Evolutionary conservation across 768 basidiomycete species (phyloP).

Genomic region (Kwoniella bestiolae): DNA sequence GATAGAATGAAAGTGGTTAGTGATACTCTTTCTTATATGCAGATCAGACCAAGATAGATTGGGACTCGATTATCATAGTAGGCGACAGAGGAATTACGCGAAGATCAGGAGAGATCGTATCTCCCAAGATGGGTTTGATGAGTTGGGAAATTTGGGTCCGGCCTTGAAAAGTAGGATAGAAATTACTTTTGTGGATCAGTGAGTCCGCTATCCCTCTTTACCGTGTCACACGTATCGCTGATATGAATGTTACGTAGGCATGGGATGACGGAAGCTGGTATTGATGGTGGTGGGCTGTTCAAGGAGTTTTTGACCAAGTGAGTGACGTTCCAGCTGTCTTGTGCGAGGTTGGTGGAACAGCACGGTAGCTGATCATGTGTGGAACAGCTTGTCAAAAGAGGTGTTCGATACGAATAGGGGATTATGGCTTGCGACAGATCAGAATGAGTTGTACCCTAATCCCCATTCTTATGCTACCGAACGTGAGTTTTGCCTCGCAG

Average conservation of each 20-base stretch:
- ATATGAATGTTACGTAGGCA: conserved; percentile 34
- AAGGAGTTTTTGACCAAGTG: conserved; percentile 89
- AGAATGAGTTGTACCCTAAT: conserved; percentile 94
- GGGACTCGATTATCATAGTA: conserved; percentile 48
- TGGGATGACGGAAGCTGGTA: conserved; percentile 67
- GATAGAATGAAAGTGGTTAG: background rate
- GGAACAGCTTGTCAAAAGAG: conserved; percentile 75
- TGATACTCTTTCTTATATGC: background rate
- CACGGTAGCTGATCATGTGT: background rate
- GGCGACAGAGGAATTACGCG: conserved; percentile 61
- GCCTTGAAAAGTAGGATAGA: conserved; percentile 80
- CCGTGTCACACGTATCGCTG: background rate
- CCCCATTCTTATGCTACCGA: conserved; percentile 90
- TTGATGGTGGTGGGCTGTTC: conserved; percentile 96
- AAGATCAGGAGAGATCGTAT: conserved; percentile 72
- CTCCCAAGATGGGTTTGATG: conserved; percentile 89
- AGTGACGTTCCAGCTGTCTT: conserved; percentile 25
- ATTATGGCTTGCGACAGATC: conserved; percentile 85
- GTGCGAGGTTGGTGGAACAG: background rate
- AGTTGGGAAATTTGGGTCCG: conserved; percentile 67
- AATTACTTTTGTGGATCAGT: conserved; percentile 95
- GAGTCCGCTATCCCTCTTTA: conserved; percentile 46
- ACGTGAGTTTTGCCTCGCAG: conserved; percentile 60
- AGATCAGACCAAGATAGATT: conserved; percentile 63
- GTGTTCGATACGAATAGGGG: conserved; percentile 94